phyloP scores from a whole-genome alignment of 805 yeast species.

The Zygotorulaspora florentina region DNA sequence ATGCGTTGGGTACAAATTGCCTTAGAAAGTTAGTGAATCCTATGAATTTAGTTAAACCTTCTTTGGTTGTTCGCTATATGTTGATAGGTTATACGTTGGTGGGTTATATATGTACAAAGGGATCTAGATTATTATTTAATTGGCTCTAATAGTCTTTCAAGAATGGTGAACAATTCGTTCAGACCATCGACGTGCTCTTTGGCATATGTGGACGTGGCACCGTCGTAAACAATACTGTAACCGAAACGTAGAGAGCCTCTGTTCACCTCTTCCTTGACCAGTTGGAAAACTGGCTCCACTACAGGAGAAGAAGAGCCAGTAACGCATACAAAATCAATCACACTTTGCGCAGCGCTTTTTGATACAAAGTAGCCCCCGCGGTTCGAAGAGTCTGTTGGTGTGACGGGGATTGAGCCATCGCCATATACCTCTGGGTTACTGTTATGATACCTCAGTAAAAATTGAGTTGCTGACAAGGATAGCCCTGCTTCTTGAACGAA shows the following conservation, averaged over 20 bases:
- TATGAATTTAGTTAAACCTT: slow-evolving; percentile 1
- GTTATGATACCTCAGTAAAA: slow-evolving; percentile 42
- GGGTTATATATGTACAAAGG: not conserved
- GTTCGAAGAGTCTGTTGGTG: slow-evolving; percentile 18
- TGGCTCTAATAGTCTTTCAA: slow-evolving; percentile 23
- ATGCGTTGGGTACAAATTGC: slow-evolving; percentile 4
- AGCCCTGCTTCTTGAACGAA: slow-evolving; percentile 66
- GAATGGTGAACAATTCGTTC: slow-evolving; percentile 58
- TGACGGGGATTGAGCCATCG: slow-evolving; percentile 26
- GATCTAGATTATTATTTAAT: not conserved
- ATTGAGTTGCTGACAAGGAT: slow-evolving; percentile 52
- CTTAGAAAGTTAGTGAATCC: slow-evolving; percentile 7
- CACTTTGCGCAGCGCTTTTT: slow-evolving; percentile 19
- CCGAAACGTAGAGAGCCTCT: slow-evolving; percentile 41
- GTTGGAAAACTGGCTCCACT: slow-evolving; percentile 64
- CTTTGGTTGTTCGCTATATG: not conserved
- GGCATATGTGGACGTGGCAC: slow-evolving; percentile 52
- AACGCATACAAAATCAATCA: slow-evolving; percentile 45
- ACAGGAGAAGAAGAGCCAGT: slow-evolving; percentile 65
- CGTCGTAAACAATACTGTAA: slow-evolving; percentile 59
- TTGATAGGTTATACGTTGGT: not conserved
- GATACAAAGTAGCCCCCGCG: slow-evolving; percentile 12
- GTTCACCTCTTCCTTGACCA: slow-evolving; percentile 42
- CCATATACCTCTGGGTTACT: slow-evolving; percentile 23
- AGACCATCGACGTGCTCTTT: slow-evolving; percentile 62